Conservation (phyloP, 352 stramenopile genomes). For the Aphanomyces euteiches region DNA sequence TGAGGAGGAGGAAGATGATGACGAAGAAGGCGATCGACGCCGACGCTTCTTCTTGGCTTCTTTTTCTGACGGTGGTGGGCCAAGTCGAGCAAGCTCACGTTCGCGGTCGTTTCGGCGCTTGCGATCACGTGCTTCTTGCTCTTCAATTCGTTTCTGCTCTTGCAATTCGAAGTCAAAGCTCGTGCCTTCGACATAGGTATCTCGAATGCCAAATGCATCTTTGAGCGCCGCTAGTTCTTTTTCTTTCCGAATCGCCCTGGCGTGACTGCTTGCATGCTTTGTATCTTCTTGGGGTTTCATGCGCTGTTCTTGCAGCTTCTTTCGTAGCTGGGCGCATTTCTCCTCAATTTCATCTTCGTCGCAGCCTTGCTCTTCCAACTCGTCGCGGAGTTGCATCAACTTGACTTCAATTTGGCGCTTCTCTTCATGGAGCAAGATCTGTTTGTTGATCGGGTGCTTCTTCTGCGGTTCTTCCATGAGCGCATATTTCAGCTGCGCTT, state of each 20-base stretch:
- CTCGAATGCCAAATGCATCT: conserved; percentile 62
- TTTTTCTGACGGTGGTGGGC: neutral
- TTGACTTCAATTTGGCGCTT: conserved; percentile 78
- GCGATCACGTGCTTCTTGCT: conserved; percentile 30
- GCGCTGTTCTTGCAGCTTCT: conserved; percentile 46
- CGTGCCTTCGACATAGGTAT: conserved; percentile 66
- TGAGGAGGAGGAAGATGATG: conserved; percentile 10
- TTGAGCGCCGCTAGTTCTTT: conserved; percentile 66
- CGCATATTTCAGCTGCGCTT: conserved; percentile 28
- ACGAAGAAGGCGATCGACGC: conserved; percentile 6
- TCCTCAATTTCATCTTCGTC: conserved; percentile 63
- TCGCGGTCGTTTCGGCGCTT: conserved; percentile 1
- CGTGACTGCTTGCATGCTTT: conserved; percentile 48
- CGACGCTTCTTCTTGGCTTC: conserved; percentile 10
- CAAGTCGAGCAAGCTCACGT: neutral
- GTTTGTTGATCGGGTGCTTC: conserved; percentile 49
- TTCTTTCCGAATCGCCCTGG: conserved; percentile 55
- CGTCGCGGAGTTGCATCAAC: conserved; percentile 69
- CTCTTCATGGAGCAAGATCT: conserved; percentile 75
- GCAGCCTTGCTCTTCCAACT: conserved; percentile 71
- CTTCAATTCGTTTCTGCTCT: conserved; percentile 54
- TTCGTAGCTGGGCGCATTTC: conserved; percentile 56
- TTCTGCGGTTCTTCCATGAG: conserved; percentile 44
- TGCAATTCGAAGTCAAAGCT: conserved; percentile 76
- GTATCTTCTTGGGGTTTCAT: conserved; percentile 33